Evolutionary conservation across 2,329 filamentous ascomycete species (phyloP).

Genomic region (Botryosphaeria dothidea): DNA sequence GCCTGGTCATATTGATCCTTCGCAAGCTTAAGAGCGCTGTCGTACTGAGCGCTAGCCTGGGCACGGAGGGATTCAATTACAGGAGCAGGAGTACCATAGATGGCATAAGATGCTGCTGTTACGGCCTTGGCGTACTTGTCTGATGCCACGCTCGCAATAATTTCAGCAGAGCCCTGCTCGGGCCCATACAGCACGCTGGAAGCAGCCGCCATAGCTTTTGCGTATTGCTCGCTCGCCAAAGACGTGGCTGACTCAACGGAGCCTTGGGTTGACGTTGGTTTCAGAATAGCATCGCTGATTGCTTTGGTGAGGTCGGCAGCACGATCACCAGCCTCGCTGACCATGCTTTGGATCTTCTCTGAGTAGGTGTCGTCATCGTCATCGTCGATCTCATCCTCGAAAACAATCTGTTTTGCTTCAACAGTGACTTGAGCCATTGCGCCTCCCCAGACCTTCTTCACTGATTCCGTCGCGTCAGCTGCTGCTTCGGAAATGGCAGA

Average conservation of each 20-base stretch:
- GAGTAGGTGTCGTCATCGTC: conserved; percentile 49
- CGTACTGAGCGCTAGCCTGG: conserved; percentile 59
- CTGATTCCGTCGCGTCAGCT: conserved; percentile 31
- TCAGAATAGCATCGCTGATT: conserved; percentile 57
- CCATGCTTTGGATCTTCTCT: conserved; percentile 52
- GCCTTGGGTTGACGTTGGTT: conserved; percentile 48
- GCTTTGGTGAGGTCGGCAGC: conserved; percentile 57
- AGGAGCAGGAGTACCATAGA: conserved; percentile 54
- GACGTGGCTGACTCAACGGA: conserved; percentile 53
- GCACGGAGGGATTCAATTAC: conserved; percentile 49
- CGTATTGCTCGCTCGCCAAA: conserved; percentile 58
- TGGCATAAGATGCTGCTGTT: conserved; percentile 58
- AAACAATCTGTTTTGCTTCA: conserved; percentile 47
- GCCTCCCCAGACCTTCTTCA: conserved; percentile 56
- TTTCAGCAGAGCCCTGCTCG: conserved; percentile 42
- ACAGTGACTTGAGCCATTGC: conserved; percentile 54
- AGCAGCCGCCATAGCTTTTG: conserved; percentile 57
- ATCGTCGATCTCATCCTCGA: conserved; percentile 52
- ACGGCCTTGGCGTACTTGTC: conserved; percentile 60
- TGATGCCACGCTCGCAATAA: conserved; percentile 52
- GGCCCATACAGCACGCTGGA: conserved; percentile 58
- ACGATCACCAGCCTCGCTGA: conserved; percentile 54
- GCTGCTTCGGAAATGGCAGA: conserved; percentile 26
- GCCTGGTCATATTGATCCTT: conserved; percentile 69
- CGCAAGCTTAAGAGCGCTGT: conserved; percentile 64